Evolutionary conservation across 805 yeast species (phyloP), one percentile per base, ranked within the genome.

Genomic region (Yarrowia phangngaensis): DNA sequence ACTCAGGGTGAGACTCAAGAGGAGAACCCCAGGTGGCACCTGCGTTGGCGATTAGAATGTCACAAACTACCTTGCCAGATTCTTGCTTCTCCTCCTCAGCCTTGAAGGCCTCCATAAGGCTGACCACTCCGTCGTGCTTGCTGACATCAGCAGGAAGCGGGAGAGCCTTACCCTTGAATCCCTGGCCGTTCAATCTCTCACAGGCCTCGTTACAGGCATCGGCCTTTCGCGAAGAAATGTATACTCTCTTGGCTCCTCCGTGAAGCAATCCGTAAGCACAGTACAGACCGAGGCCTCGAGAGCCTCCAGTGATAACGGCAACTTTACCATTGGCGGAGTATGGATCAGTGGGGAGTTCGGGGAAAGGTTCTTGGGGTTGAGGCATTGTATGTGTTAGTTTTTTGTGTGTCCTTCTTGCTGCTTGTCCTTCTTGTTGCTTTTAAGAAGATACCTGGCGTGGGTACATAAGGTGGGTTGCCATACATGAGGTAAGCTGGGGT

Each of bases 21-120:
- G 75, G 75, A 1, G 78, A 80, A 14, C 88, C 89, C 89, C 89
- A 82, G 11, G 82, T 66, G 7, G 88, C 87, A 22, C 90, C 90
- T 5, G 90, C 89, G 58, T 82, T 83, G 40, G 88, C 85, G 56
- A 80, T 70, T 54, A 82, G 69, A 53, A 82, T 79, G 62, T 82
- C 78, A 27, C 82, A 70, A 8, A 22, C 28, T n/a, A 24, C 43
- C 19, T 27, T 40, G 19, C 20, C 24, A 11, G 58, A 19, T 19
- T 74, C 73, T 15, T 59, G 60, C 51, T 64, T 61, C 12, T 62
- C 52, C 12, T 74, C 73, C 28, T 68, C 70, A 24, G 20, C 47
- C 9, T 29, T 35, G 27, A 41, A 41, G 4, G 14, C 29, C 5
- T 68, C 62, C 38, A 57, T 64, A 53, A 82, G 72, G 15, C 63